These are phyloP conservation scores for Breviolum minutum DNA, from an alignment of 73 alveolate species.

Conservation along the genomic window DNA sequence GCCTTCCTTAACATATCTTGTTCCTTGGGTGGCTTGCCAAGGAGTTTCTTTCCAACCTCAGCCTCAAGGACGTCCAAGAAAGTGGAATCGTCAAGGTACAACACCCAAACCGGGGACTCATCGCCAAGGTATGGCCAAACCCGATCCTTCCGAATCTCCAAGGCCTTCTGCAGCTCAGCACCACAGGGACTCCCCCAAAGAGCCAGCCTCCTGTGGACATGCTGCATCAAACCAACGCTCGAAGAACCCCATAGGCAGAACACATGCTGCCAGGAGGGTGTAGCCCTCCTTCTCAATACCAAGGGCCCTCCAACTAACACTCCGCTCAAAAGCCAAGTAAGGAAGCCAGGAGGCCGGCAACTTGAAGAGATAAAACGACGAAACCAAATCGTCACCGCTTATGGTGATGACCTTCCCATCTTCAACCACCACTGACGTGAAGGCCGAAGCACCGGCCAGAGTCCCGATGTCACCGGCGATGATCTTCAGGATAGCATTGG, in stretches of 20 bases:
- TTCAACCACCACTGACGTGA: too few relatives aligned
- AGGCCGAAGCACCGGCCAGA: too few relatives aligned
- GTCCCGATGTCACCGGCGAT: too few relatives aligned
- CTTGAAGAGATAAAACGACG: too few relatives aligned
- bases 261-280: not conserved
- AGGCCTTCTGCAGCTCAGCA: not conserved
- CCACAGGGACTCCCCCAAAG: not conserved
- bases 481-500: too few relatives aligned
- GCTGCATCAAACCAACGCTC: slow-evolving; percentile 9
- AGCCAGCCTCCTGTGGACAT: slow-evolving; percentile 30
- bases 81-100: not conserved
- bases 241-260: slow-evolving; percentile 25
- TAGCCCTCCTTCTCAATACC: too few relatives aligned
- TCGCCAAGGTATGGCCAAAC: not conserved
- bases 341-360: too few relatives aligned
- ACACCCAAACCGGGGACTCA: not conserved
- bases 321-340: too few relatives aligned
- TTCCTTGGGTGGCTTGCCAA: too few relatives aligned
- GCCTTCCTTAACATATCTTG: not conserved
- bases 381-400: too few relatives aligned
- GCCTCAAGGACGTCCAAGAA: not conserved
- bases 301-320: too few relatives aligned
- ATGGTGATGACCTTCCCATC: too few relatives aligned
- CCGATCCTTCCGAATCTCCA: not conserved
- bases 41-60: not conserved